phyloP scores from a whole-genome alignment of 345 rosid species.

The Draba incana region DNA sequence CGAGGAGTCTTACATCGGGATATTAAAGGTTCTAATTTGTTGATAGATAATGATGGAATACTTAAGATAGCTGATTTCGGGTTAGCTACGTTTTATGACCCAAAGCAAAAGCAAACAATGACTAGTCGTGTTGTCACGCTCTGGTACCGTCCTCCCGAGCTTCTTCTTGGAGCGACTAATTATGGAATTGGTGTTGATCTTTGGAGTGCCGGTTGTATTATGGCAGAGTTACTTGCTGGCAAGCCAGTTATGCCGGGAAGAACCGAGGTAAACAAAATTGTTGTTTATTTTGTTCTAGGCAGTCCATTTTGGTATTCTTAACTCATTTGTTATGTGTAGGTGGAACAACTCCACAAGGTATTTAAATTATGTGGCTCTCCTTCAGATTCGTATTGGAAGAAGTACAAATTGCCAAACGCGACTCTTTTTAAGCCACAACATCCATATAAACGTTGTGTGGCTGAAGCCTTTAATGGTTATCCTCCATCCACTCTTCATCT shows the following conservation, averaged over 20 bases:
- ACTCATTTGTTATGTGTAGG: slow-evolving; percentile 50
- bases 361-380: slow-evolving; percentile 93
- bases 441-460: slow-evolving; percentile 70
- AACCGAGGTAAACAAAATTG: slow-evolving; percentile 68
- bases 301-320: not conserved
- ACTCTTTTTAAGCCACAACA: slow-evolving; percentile 79
- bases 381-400: slow-evolving; percentile 86
- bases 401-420: slow-evolving; percentile 79
- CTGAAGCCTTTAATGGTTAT: slow-evolving; percentile 73
- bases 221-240: slow-evolving; percentile 88
- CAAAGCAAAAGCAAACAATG: slow-evolving; percentile 63
- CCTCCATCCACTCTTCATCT: slow-evolving; percentile 64
- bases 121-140: slow-evolving; percentile 94
- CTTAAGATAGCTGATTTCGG: slow-evolving; percentile 95
- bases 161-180: slow-evolving; percentile 84
- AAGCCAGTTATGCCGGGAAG: slow-evolving; percentile 91
- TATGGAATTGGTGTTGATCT: slow-evolving; percentile 81
- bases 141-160: slow-evolving; percentile 97
- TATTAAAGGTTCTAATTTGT: slow-evolving; percentile 85
- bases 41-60: slow-evolving; percentile 75
- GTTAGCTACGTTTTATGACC: slow-evolving; percentile 75
- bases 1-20: slow-evolving; percentile 86
- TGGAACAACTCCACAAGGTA: slow-evolving; percentile 91
- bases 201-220: slow-evolving; percentile 97
- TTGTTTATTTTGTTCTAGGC: not conserved